phyloP scores from a whole-genome alignment of 306 rosid genomes.

The Begonia fuchsioides region DNA sequence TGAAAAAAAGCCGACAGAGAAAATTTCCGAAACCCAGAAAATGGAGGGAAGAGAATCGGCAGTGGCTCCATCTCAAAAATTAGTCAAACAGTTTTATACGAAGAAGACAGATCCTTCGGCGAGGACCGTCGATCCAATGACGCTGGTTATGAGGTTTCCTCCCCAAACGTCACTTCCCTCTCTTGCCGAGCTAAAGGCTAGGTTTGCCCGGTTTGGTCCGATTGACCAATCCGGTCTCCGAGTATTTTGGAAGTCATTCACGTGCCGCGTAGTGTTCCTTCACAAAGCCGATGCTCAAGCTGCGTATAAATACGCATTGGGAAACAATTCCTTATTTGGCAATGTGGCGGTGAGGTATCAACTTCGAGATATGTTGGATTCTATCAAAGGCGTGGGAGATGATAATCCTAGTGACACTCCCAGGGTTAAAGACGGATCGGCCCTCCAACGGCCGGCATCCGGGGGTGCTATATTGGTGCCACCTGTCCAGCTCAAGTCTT shows the following conservation, averaged over 20 bases:
- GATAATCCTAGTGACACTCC: constrained; percentile 29
- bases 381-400: constrained; percentile 33
- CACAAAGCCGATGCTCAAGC: constrained; percentile 70
- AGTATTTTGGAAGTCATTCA: constrained; percentile 66
- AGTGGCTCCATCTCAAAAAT: constrained; percentile 18
- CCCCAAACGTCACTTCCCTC: constrained; percentile 86
- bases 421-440: constrained; percentile 39
- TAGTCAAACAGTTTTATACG: constrained; percentile 19
- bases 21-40: constrained; percentile 34
- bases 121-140: constrained; percentile 56
- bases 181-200: constrained; percentile 83
- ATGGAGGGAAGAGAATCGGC: constrained; percentile 45
- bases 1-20: constrained; percentile 46
- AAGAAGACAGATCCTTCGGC: constrained; percentile 33
- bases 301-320: constrained; percentile 44
- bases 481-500: constrained; percentile 56
- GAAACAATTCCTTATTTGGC: constrained; percentile 69
- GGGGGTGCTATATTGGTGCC: constrained; percentile 32
- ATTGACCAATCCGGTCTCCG: constrained; percentile 83
- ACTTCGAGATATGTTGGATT: constrained; percentile 23
- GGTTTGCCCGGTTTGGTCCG: constrained; percentile 96
- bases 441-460: constrained; percentile 21
- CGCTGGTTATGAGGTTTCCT: constrained; percentile 81
- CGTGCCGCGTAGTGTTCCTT: constrained; percentile 84
- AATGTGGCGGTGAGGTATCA: constrained; percentile 45